These are phyloP conservation scores for Cyamopsis tetragonoloba DNA, from an alignment of 306 rosid genomes.

Conservation along the genomic window DNA sequence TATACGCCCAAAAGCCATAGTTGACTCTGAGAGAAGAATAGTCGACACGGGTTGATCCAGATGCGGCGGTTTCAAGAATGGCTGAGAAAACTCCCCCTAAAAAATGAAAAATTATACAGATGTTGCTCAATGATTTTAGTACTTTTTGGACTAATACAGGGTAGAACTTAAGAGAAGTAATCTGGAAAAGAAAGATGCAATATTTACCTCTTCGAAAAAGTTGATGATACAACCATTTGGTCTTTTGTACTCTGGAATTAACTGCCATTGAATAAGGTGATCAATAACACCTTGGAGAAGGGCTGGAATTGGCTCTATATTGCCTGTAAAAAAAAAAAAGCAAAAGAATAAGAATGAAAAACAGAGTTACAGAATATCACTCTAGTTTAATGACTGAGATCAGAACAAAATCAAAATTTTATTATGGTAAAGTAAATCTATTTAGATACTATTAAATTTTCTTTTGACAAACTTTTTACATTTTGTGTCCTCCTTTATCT, in stretches of 20 bases:
- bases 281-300: constrained; percentile 77
- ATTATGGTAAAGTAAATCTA: not conserved
- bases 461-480: constrained; percentile 35
- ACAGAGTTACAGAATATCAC: not conserved
- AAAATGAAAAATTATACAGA: not conserved
- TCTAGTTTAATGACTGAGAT: not conserved
- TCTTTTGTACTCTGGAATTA: constrained; percentile 92
- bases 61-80: constrained; percentile 97
- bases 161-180: constrained; percentile 29
- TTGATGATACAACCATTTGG: constrained; percentile 93
- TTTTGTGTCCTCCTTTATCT: constrained; percentile 62
- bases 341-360: not conserved
- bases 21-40: constrained; percentile 82
- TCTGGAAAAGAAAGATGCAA: constrained; percentile 31
- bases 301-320: constrained; percentile 83
- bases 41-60: constrained; percentile 95
- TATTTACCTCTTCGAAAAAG: constrained; percentile 89
- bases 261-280: constrained; percentile 87
- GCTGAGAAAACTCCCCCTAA: constrained; percentile 94
- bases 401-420: constrained; percentile 6
- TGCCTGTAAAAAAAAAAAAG: constrained; percentile 42
- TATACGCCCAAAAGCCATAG: constrained; percentile 90
- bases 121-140: constrained; percentile 1
- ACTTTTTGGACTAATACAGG: constrained; percentile 5
- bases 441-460: constrained; percentile 12